phyloP scores from a whole-genome alignment of 2,329 filamentous ascomycete genomes.

The Dendryphion nanum region DNA sequence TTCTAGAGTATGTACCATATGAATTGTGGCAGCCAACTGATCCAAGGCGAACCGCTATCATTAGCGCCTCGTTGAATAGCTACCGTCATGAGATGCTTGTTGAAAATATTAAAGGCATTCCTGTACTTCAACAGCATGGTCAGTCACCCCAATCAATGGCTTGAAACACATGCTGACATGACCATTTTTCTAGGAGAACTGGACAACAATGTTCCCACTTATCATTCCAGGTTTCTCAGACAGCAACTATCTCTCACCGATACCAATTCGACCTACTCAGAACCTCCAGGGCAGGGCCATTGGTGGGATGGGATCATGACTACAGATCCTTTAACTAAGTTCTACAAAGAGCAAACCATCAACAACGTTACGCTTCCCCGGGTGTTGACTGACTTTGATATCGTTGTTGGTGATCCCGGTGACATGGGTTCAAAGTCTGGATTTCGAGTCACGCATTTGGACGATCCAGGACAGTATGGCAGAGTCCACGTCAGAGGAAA shows the following conservation, averaged over 20 bases:
- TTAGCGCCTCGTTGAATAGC: slow-evolving; percentile 50
- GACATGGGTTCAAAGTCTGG: slow-evolving; percentile 54
- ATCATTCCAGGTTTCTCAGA: slow-evolving; percentile 56
- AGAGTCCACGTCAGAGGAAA: slow-evolving; percentile 43
- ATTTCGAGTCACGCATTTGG: slow-evolving; percentile 51
- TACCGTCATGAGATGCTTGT: slow-evolving; percentile 58
- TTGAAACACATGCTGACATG: too few relatives aligned
- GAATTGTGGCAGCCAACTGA: slow-evolving; percentile 56
- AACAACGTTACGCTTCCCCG: slow-evolving; percentile 16
- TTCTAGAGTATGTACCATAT: slow-evolving; percentile 56
- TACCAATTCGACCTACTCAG: slow-evolving; percentile 47
- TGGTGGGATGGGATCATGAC: slow-evolving; percentile 59
- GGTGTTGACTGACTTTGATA: slow-evolving; percentile 40
- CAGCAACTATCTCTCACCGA: slow-evolving; percentile 47
- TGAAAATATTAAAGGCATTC: slow-evolving; percentile 52
- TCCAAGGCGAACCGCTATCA: slow-evolving; percentile 47
- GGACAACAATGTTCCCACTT: slow-evolving; percentile 60
- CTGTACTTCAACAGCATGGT: slow-evolving; percentile 58
- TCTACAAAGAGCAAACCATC: slow-evolving; percentile 44
- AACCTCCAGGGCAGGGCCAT: slow-evolving; percentile 50
- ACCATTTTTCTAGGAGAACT: too few relatives aligned
- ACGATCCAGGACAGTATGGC: slow-evolving; percentile 51
- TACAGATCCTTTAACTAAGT: slow-evolving; percentile 47
- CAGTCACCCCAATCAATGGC: too few relatives aligned
- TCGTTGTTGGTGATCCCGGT: slow-evolving; percentile 53